These are phyloP conservation scores for Aureobasidium zeae DNA, from an alignment of 2,329 filamentous ascomycete genomes.

Conservation along the genomic window DNA sequence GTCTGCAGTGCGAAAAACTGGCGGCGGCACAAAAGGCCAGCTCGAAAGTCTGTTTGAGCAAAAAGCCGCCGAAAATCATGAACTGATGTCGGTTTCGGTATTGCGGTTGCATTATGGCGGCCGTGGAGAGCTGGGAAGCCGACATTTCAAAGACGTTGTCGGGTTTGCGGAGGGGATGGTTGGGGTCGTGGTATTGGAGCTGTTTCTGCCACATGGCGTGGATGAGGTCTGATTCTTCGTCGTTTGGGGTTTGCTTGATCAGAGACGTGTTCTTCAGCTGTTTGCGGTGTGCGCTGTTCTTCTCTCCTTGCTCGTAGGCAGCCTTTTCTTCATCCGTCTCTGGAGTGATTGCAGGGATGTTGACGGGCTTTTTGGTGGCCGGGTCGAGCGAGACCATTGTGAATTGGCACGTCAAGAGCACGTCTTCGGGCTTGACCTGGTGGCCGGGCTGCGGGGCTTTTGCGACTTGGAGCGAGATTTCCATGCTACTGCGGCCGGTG, in stretches of 20 bases:
- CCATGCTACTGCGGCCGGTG: conserved; percentile 62
- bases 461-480: conserved; percentile 64
- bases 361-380: conserved; percentile 54
- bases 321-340: conserved; percentile 57
- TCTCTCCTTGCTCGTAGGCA: conserved; percentile 54
- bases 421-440: conserved; percentile 47
- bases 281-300: conserved; percentile 59
- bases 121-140: conserved; percentile 53
- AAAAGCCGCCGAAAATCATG: conserved; percentile 70
- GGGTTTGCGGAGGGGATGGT: conserved; percentile 45
- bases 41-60: conserved; percentile 67
- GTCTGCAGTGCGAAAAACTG: conserved; percentile 58
- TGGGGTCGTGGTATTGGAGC: conserved; percentile 54
- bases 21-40: conserved; percentile 67
- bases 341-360: conserved; percentile 51
- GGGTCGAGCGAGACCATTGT: conserved; percentile 70
- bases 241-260: conserved; percentile 58
- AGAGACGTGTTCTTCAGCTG: conserved; percentile 51
- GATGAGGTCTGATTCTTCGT: conserved; percentile 61
- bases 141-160: conserved; percentile 54
- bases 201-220: conserved; percentile 65
- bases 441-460: conserved; percentile 55
- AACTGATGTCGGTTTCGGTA: conserved; percentile 62
- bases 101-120: conserved; percentile 68
- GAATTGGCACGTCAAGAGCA: conserved; percentile 63